A percentile compares a stretch with the other conserved stretches of the same genome.
Conservation (phyloP, 768 basidiomycete genomes). For the Paxillus involutus region DNA sequence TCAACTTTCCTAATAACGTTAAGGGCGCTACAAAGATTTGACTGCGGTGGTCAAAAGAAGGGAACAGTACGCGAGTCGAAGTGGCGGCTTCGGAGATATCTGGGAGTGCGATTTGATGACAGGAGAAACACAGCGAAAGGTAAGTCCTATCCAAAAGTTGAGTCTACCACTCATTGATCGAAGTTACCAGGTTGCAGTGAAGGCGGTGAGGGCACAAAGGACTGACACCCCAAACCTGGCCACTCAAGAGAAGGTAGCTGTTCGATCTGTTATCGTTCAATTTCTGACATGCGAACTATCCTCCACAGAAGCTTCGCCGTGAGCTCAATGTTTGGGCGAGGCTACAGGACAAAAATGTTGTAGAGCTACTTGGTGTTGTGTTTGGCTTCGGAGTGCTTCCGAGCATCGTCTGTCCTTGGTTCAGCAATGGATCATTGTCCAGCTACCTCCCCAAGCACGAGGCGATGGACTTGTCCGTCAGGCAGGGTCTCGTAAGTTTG, state of each 20-base stretch:
- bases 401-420: slow-evolving; percentile 24
- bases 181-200: background rate
- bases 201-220: background rate
- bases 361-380: slow-evolving; percentile 17
- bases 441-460: slow-evolving; percentile 7
- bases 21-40: slow-evolving; percentile 11
- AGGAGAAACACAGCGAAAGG: background rate
- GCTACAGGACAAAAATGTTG: slow-evolving; percentile 9
- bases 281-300: background rate
- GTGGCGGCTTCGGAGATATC: slow-evolving; percentile 21
- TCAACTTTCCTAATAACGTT: background rate
- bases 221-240: background rate
- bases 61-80: background rate
- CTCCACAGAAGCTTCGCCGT: slow-evolving; percentile 6
- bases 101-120: slow-evolving; percentile 22
- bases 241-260: background rate
- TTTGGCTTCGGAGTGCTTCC: slow-evolving; percentile 15
- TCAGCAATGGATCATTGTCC: slow-evolving; percentile 15
- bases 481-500: background rate
- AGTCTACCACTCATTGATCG: background rate
- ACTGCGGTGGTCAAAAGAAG: slow-evolving; percentile 5
- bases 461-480: background rate
- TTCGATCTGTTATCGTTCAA: background rate
- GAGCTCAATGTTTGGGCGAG: slow-evolving; percentile 1
- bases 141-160: background rate